These are phyloP conservation scores for Neonectria faginata DNA, from an alignment of 2,329 filamentous ascomycete species.

Conservation along the genomic window DNA sequence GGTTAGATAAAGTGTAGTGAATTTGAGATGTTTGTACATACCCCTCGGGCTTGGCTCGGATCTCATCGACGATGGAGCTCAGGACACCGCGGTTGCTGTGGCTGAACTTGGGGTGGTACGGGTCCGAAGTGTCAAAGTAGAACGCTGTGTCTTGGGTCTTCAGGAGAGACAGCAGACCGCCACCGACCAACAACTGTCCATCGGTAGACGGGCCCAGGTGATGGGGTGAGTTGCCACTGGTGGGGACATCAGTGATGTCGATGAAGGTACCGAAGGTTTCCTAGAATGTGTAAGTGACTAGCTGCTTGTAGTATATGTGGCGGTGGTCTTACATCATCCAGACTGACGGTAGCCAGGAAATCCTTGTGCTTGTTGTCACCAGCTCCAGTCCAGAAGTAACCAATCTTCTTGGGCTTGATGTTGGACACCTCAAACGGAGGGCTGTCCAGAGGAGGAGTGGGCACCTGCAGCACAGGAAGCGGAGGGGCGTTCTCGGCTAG, in stretches of 20 bases:
- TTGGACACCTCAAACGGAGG: constrained; percentile 64
- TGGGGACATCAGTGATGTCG: constrained; percentile 68
- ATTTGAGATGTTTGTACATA: constrained; percentile 32
- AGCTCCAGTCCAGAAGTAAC: constrained; percentile 72
- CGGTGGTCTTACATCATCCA: constrained; percentile 62
- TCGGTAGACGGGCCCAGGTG: constrained; percentile 67
- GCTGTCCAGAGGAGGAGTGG: constrained; percentile 68
- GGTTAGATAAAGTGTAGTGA: constrained; percentile 5
- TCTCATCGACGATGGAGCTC: constrained; percentile 71
- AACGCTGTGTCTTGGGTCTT: constrained; percentile 72
- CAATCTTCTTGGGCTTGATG: constrained; percentile 74
- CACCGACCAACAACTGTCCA: constrained; percentile 68
- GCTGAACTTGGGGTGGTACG: constrained; percentile 68
- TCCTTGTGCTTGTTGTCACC: constrained; percentile 71
- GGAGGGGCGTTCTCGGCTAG: constrained; percentile 63
- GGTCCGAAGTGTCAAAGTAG: constrained; percentile 70
- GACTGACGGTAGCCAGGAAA: constrained; percentile 68
- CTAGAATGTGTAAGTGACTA: constrained; percentile 42
- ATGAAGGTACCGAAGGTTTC: constrained; percentile 72
- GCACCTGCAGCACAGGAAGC: constrained; percentile 68
- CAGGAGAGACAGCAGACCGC: constrained; percentile 68
- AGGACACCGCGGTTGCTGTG: constrained; percentile 71
- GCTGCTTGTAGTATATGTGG: not conserved
- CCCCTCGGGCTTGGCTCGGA: constrained; percentile 72
- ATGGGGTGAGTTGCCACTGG: constrained; percentile 70